A percentile compares a stretch with the other conserved stretches of the same genome.
Conservation (phyloP, 2,329 filamentous ascomycete genomes). For the Mycosphaerelloides madeirae region DNA sequence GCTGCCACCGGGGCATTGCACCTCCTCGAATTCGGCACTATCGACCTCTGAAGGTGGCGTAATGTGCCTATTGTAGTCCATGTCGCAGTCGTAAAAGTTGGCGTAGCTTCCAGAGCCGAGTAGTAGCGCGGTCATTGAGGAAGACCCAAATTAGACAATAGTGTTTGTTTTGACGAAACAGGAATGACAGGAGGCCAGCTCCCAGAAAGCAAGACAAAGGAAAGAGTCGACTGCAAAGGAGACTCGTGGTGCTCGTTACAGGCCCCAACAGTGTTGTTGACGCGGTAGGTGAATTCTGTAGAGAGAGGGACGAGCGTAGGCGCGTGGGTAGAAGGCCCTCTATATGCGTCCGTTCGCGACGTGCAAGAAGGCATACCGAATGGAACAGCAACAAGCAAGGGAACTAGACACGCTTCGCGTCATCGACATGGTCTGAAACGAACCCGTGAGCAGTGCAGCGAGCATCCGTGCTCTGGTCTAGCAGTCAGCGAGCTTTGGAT, state of each 20-base stretch:
- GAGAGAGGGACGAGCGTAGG: slow-evolving; percentile 15
- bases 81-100: slow-evolving; percentile 24
- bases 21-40: slow-evolving; percentile 21
- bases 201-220: slow-evolving; percentile 34
- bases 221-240: slow-evolving; percentile 34
- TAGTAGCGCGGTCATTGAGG: slow-evolving; percentile 8
- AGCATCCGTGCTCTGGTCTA: slow-evolving; percentile 19
- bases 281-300: slow-evolving; percentile 23
- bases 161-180: slow-evolving; percentile 12
- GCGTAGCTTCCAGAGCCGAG: slow-evolving; percentile 17
- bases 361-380: slow-evolving; percentile 15
- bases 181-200: slow-evolving; percentile 40
- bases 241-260: slow-evolving; percentile 37
- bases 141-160: slow-evolving; percentile 23
- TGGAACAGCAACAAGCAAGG: slow-evolving; percentile 15
- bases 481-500: slow-evolving; percentile 2
- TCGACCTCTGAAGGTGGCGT: slow-evolving; percentile 40
- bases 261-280: slow-evolving; percentile 18
- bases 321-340: slow-evolving; percentile 13
- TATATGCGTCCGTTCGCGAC: slow-evolving; percentile 23
- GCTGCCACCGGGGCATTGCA: slow-evolving; percentile 30
- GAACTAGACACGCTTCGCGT: slow-evolving; percentile 17
- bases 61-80: slow-evolving; percentile 41
- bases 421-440: slow-evolving; percentile 24
- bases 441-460: slow-evolving; percentile 22